Base-by-base conservation (phyloP, 257 asterid genomes). In the Nemophila menziesii region DNA sequence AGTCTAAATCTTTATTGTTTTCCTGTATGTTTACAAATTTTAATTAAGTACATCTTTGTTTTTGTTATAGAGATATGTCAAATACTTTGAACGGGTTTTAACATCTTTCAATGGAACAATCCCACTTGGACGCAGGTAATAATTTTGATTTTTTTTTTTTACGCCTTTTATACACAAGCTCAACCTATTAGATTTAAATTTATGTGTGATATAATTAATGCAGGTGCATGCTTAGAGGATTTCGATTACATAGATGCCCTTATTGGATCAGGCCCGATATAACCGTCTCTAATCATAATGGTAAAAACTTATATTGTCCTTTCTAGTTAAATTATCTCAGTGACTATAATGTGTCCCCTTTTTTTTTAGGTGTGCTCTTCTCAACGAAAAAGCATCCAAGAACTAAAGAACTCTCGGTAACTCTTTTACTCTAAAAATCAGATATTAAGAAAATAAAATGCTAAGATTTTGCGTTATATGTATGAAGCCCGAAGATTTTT, bases 211-310 rank as follows among this genome's bases (percentile, higher is more conserved):
- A 43, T 44, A 57, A 55, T 46, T 22, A n/a, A 23, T 63, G 61
- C 82, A 89, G 97, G 86, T 78, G 92, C 79, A 75, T 89, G 82
- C 95, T 89, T 58, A 73, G 93, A 76, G 97, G 97, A 62, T 78
- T 89, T 53, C 93, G 95, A 58, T 82, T 89, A 62, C 97, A 73
- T 34, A 79, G 77, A 55, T 89, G 97, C 72, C 97, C 97, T 26
- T 80, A 80, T 61, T 89, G 97, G 97, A 67, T 89, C 50, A 71
- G 93, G 66, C 95, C 97, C 42, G 70, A 95, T 53, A 75, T 89
- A 48, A 83, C 93, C 20, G 77, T 89, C 38, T 84, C 86, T 39
- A 70, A 87, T 62, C 97, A 87, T 68, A 83, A 68, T 65, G 97
- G 97, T 87, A 40, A 63, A n/a, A n/a, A n/a, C n/a, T n/a, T n/a